Conservation (phyloP, 2,329 filamentous ascomycete genomes). For the Shiraia sp. region DNA sequence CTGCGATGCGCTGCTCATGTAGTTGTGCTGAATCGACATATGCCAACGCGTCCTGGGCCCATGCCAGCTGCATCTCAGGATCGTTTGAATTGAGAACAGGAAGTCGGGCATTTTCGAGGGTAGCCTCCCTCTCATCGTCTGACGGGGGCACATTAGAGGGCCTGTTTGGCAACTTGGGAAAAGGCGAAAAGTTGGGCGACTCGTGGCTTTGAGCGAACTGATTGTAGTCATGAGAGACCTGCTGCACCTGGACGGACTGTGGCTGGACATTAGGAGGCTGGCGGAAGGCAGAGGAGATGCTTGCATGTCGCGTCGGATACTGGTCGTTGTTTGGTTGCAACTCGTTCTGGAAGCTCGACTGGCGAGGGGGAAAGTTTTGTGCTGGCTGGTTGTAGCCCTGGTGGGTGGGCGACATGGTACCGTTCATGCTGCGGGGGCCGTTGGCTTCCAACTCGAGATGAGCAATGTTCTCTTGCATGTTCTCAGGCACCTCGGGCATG, state of each 20-base stretch:
- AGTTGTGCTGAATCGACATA: slow-evolving; percentile 86
- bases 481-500: slow-evolving; percentile 93
- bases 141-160: slow-evolving; percentile 90
- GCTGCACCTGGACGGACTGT: slow-evolving; percentile 27
- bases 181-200: slow-evolving; percentile 83
- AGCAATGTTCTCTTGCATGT: slow-evolving; percentile 93
- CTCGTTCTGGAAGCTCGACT: slow-evolving; percentile 36
- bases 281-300: slow-evolving; percentile 44
- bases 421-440: slow-evolving; percentile 44
- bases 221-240: slow-evolving; percentile 44
- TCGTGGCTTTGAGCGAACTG: slow-evolving; percentile 50
- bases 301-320: slow-evolving; percentile 38
- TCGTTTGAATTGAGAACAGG: slow-evolving; percentile 91
- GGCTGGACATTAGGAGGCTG: slow-evolving; percentile 43
- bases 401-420: slow-evolving; percentile 32
- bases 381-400: slow-evolving; percentile 33
- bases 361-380: slow-evolving; percentile 34
- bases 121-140: slow-evolving; percentile 91
- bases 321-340: slow-evolving; percentile 23
- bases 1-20: slow-evolving; percentile 69
- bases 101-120: slow-evolving; percentile 80
- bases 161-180: slow-evolving; percentile 77
- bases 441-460: slow-evolving; percentile 83
- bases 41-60: slow-evolving; percentile 89
- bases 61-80: slow-evolving; percentile 93